These are phyloP conservation scores for Fraxinus excelsior DNA, from an alignment of 257 asterid genomes.

Conservation along the genomic window DNA sequence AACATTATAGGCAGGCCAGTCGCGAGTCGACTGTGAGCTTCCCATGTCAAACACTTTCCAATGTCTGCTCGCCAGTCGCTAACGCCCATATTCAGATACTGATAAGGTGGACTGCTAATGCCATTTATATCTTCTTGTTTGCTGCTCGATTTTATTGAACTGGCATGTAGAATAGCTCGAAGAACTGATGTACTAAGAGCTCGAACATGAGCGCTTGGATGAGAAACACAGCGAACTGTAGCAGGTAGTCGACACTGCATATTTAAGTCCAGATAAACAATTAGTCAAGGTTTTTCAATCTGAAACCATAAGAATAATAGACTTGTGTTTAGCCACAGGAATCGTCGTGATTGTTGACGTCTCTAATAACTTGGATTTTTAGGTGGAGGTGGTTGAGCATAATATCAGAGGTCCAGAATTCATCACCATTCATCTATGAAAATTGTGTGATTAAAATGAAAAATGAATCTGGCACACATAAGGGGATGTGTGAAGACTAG, in stretches of 20 bases:
- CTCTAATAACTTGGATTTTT: neutral
- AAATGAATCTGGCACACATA: neutral
- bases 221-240: constrained; percentile 87
- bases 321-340: neutral
- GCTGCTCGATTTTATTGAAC: constrained; percentile 47
- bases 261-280: constrained; percentile 6
- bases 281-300: constrained; percentile 16
- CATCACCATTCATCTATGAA: neutral
- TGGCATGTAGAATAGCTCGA: constrained; percentile 71
- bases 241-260: constrained; percentile 94
- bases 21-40: constrained; percentile 82
- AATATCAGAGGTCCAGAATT: neutral
- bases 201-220: constrained; percentile 96
- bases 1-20: constrained; percentile 70
- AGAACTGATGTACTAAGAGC: constrained; percentile 94
- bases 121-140: constrained; percentile 41
- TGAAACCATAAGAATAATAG: neutral
- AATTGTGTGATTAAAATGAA: neutral
- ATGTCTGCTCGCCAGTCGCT: constrained; percentile 77
- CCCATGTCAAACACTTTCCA: constrained; percentile 86
- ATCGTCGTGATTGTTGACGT: neutral
- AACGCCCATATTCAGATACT: constrained; percentile 48
- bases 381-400: neutral
- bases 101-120: constrained; percentile 45
- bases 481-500: neutral